A percentile compares a stretch with the other conserved stretches of the same genome.
Evolutionary conservation across 768 basidiomycete species (phyloP).

Genomic region (Lyophyllum atratum): DNA sequence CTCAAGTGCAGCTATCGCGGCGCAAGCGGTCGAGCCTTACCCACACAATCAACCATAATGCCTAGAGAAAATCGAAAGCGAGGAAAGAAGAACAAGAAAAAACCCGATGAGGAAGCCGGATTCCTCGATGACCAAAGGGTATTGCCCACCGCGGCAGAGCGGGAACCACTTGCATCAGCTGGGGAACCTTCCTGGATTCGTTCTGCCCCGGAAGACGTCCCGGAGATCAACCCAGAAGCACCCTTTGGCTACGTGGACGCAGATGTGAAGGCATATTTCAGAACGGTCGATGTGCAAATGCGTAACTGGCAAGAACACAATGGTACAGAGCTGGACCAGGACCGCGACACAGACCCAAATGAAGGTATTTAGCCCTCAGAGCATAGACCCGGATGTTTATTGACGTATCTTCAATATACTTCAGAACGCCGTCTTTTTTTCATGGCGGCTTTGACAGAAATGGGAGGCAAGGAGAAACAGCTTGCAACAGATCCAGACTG

Average conservation of each 20-base stretch:
- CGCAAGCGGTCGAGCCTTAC: too few relatives aligned
- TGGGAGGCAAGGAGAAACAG: slow-evolving; percentile 85
- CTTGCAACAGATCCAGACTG: slow-evolving; percentile 94
- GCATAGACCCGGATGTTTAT: slow-evolving; percentile 7
- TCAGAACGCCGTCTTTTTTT: slow-evolving; percentile 79
- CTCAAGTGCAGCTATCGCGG: too few relatives aligned
- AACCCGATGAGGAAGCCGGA: background rate
- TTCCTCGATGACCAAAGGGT: background rate
- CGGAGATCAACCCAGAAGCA: slow-evolving; percentile 59
- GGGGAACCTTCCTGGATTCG: slow-evolving; percentile 76
- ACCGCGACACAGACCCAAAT: slow-evolving; percentile 60
- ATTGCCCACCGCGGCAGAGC: slow-evolving; percentile 24
- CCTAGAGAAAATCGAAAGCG: slow-evolving; percentile 21
- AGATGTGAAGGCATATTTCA: slow-evolving; percentile 92
- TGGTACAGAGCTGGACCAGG: slow-evolving; percentile 37
- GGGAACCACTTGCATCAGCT: slow-evolving; percentile 15
- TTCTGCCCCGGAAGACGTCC: slow-evolving; percentile 32
- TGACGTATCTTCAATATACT: slow-evolving; percentile 6
- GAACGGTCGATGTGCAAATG: slow-evolving; percentile 85
- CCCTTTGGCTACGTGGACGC: slow-evolving; percentile 90
- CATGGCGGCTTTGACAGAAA: slow-evolving; percentile 79
- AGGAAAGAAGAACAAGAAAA: slow-evolving; percentile 21
- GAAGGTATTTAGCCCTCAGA: slow-evolving; percentile 50
- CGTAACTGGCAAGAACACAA: slow-evolving; percentile 81
- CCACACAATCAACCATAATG: too few relatives aligned